Evolutionary conservation across 305 asterid species (phyloP), one percentile per base, ranked within the genome.

Genomic region (Coffea humblotiana): DNA sequence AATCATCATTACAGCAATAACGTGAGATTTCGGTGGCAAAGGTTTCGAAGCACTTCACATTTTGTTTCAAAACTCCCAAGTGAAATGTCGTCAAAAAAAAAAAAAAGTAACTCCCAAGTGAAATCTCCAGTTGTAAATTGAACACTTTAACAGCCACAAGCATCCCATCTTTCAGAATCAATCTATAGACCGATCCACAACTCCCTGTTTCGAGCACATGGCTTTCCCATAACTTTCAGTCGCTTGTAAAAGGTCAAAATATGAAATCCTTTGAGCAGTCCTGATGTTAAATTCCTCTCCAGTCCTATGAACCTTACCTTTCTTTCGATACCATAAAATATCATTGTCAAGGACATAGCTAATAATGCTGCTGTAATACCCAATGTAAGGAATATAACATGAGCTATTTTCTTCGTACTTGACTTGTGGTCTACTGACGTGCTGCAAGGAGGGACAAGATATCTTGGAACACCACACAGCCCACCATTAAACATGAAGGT

Each of bases 391-490:
- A 1, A 27, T 13, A 23, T 35, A 13, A 63, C 6, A 4, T 4
- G 2, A 4, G 14, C 5, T 18, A 23, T 25, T 45, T 47, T 64
- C 18, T 29, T 15, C 29, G 15, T 56, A 0, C 27, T 56, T 4
- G 29, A 9, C 15, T 60, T 27, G 16, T 60, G 43, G 11, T 16
- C 6, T 51, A 35, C 0, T 23, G 18, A 27, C 8, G 82, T 35
- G 2, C 14, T 81, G 18, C 91, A 90, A 25, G 81, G 71, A 6
- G 80, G 88, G 21, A 86, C 87, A 43, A 64, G 80, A 35, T 85
- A 83, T 52, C 74, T 72, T 0, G 84, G 35, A 81, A 72, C 48
- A 19, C 91, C 92, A 75, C 92, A 90, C 4, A 88, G 29, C 21
- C 29, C 90, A 6, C 72, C 78, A 80, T 89, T 90, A 1, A 73